A percentile compares a stretch with the other conserved stretches of the same genome.
phyloP scores from a whole-genome alignment of 345 rosid species.

The Dipteronia sinensis region DNA sequence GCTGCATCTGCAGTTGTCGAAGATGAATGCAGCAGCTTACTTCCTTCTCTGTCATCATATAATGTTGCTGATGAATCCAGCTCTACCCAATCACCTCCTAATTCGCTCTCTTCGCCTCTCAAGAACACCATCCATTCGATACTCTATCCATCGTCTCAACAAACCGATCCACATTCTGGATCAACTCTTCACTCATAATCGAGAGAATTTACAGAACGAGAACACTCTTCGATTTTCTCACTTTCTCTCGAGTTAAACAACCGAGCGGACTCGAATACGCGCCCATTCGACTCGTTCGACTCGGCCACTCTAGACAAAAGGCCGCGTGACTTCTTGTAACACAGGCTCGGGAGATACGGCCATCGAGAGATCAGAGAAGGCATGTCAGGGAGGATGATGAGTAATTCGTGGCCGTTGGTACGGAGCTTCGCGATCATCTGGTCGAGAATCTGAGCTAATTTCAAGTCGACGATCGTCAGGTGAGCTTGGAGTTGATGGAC shows the following conservation, averaged over 20 bases:
- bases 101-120: slow-evolving; percentile 72
- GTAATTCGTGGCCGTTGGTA: slow-evolving; percentile 62
- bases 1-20: slow-evolving; percentile 54
- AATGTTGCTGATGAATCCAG: too few species aligned
- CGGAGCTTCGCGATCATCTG: slow-evolving; percentile 74
- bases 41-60: too few species aligned
- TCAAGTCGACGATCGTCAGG: slow-evolving; percentile 66
- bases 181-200: slow-evolving; percentile 67
- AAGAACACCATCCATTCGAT: slow-evolving; percentile 67
- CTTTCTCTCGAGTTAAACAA: slow-evolving; percentile 73
- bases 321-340: slow-evolving; percentile 76
- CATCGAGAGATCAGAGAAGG: slow-evolving; percentile 58
- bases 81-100: slow-evolving; percentile 87
- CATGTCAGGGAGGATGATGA: slow-evolving; percentile 86
- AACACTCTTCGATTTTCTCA: slow-evolving; percentile 50
- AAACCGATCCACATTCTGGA: slow-evolving; percentile 61
- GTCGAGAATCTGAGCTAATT: slow-evolving; percentile 58
- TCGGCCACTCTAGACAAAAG: slow-evolving; percentile 65
- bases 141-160: slow-evolving; percentile 67
- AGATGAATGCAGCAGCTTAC: slow-evolving; percentile 63
- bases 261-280: slow-evolving; percentile 59
- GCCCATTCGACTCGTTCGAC: slow-evolving; percentile 50
- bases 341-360: slow-evolving; percentile 65
- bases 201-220: slow-evolving; percentile 50
- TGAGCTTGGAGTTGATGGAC: slow-evolving; percentile 74